Evolutionary conservation across 495 filamentous ascomycete genomes (phyloP), one percentile per base, ranked within the genome.

Genomic region (Endocarpon pusillum): DNA sequence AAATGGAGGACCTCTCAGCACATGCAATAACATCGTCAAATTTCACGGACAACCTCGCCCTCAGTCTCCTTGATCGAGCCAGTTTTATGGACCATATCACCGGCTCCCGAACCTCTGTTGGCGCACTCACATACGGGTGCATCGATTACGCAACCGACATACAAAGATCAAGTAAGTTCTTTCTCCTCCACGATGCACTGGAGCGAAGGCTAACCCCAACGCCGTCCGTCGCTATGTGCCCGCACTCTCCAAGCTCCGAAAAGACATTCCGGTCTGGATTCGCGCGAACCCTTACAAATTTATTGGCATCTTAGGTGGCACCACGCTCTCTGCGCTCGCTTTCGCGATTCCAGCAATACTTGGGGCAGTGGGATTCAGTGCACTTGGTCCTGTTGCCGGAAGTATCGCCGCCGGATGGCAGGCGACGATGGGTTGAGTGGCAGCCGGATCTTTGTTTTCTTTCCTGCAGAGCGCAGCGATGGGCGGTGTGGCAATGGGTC

Each of bases 401-500:
- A 38, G 35, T 25, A 24, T 21, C 21, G 38, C 38, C 33, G 38
- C 38, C 16, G 39, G 12, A 17, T 44, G 42, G 39, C 39, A 44
- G 21, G 34, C 34, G 10, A 41, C 42, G 11, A 44, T 33, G 12
- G 34, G 34, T 10, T 12, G 14, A 4, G 41, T 49, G 19, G 29
- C 41, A 19, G 46, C 45, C 19, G 46, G 46, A 11, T 43, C 39
- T 22, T 10, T 45, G 3, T 49, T 47, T 32, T 37, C 46, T 7
- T 49, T 33, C 34, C 42, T 37, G 34, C 46, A 49, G 34, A 47
- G 46, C 35, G 46, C 42, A 9, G 46, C 37, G n/a, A 44, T 47
- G 41, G 45, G 41, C 21, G 46, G 46, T 25, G 41, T 41, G 10
- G 45, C 47, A 19, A n/a, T n/a, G n/a, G n/a, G n/a, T n/a, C n/a